Conservation (phyloP, 805 yeast species). For the Pichia pseudocactophila region DNA sequence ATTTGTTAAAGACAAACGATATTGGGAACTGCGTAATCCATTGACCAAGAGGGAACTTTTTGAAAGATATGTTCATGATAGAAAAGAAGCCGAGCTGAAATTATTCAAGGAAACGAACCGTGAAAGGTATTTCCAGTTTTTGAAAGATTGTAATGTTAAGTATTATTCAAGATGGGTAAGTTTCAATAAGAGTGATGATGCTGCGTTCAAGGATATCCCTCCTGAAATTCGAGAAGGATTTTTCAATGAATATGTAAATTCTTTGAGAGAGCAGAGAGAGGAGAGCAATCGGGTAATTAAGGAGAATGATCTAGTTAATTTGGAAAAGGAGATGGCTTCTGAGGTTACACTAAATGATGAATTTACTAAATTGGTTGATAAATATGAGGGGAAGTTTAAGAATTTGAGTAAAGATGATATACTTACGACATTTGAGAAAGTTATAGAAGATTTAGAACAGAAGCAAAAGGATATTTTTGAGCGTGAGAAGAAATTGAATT, state of each 20-base stretch:
- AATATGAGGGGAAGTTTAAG: conserved; percentile 39
- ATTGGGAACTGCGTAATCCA: conserved; percentile 61
- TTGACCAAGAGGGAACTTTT: conserved; percentile 49
- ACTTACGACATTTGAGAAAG: conserved; percentile 38
- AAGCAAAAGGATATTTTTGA: conserved; percentile 23
- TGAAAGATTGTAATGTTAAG: conserved; percentile 36
- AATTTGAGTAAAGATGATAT: conserved; percentile 50
- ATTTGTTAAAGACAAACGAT: conserved; percentile 50
- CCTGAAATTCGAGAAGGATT: conserved; percentile 48
- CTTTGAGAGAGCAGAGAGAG: conserved; percentile 29
- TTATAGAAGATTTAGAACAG: conserved; percentile 24
- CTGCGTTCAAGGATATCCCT: neutral
- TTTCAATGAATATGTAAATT: conserved; percentile 41
- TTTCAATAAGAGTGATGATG: neutral
- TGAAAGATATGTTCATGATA: conserved; percentile 52
- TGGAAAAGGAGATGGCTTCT: conserved; percentile 38
- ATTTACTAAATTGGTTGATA: conserved; percentile 1
- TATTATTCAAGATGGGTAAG: conserved; percentile 60
- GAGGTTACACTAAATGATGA: neutral
- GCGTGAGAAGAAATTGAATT: conserved; percentile 33
- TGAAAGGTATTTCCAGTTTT: conserved; percentile 40
- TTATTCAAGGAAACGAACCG: conserved; percentile 50
- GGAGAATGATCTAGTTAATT: conserved; percentile 42
- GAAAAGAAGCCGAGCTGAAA: conserved; percentile 41
- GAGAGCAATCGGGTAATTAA: conserved; percentile 23